Evolutionary conservation across 495 filamentous ascomycete genomes (phyloP), one percentile per base, ranked within the genome.

Genomic region (Aspergillus sparsus): DNA sequence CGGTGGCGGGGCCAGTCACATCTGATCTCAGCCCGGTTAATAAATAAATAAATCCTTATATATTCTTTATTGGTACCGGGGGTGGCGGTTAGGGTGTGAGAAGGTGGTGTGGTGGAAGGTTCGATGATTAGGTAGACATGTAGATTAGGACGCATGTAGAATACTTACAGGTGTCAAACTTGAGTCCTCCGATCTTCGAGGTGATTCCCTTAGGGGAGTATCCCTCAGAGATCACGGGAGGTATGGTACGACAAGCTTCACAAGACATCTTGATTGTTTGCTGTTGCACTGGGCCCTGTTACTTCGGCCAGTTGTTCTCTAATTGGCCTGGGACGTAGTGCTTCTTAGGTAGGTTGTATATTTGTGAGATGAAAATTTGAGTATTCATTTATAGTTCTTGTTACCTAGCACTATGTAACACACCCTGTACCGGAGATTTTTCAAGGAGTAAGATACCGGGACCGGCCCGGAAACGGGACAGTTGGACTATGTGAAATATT

Each of bases 241-340:
- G 88, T 42, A 90, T 84, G 61, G 84, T 89, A 70, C 87, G 90
- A 74, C 87, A 90, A 56, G 89, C 88, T 73, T 85, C 82, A 62
- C 68, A 72, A 8, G 73, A 60, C 73, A 74, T 75, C 6, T 46
- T 58, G 49, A 34, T 6, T 33, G 21, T 27, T 27, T 53, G 51
- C 51, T 53, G 34, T 7, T 45, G 37, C 21, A 27, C 21, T 27
- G 21, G 21, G 21, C 21, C 1, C 15, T 31, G 18, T 9, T 47
- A 15, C 18, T 32, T 51, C 32, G 11, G 12, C 21, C 33, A 7
- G 7, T 47, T 9, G 7, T 27, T 47, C 44, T 8, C 15, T 18
- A 15, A 21, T 5, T 42, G 9, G 39, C 12, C 12, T 42, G 5
- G 39, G 39, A 12, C 0, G 12, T 11, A 15, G 39, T 8, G 39